Evolutionary conservation across 805 yeast species (phyloP).

Genomic region (Yarrowia deformans): DNA sequence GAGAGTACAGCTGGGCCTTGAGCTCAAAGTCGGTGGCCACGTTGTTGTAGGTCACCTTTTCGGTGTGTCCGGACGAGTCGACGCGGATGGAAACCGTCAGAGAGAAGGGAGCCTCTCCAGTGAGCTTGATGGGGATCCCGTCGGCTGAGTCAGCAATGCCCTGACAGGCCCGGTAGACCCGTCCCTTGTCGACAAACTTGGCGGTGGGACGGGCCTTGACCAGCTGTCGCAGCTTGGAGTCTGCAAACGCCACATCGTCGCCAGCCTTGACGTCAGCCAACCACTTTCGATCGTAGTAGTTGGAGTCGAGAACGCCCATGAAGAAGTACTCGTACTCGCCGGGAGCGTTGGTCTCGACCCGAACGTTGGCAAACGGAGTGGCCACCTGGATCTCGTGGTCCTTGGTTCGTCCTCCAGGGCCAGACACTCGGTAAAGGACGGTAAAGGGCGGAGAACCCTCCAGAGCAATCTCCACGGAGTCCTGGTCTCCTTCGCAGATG

Average conservation of each 20-base stretch:
- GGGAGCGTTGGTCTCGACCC: constrained; percentile 53
- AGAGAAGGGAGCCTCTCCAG: constrained; percentile 69
- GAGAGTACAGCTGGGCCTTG: constrained; percentile 57
- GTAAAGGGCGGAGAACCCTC: constrained; percentile 63
- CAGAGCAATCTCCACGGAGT: constrained; percentile 57
- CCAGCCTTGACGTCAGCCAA: constrained; percentile 45
- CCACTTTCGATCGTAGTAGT: constrained; percentile 58
- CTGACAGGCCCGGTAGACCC: constrained; percentile 60
- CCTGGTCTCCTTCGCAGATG: constrained; percentile 60
- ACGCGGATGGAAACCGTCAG: constrained; percentile 66
- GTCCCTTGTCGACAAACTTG: constrained; percentile 57
- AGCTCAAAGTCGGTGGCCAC: constrained; percentile 53
- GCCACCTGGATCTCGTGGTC: constrained; percentile 56
- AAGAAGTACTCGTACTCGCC: constrained; percentile 72
- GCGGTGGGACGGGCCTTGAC: constrained; percentile 72
- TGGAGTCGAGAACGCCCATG: constrained; percentile 67
- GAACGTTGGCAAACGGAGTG: constrained; percentile 59
- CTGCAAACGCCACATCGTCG: constrained; percentile 16
- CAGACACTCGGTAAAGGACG: constrained; percentile 61
- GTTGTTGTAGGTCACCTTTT: constrained; percentile 56
- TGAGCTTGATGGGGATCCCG: constrained; percentile 63
- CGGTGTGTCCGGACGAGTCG: constrained; percentile 63
- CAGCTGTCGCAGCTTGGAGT: constrained; percentile 50
- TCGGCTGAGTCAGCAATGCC: constrained; percentile 51
- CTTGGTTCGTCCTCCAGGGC: constrained; percentile 41